A percentile compares a stretch with the other conserved stretches of the same genome.
phyloP scores from a whole-genome alignment of 495 filamentous ascomycete species.

The Stereocaulon alpinum region DNA sequence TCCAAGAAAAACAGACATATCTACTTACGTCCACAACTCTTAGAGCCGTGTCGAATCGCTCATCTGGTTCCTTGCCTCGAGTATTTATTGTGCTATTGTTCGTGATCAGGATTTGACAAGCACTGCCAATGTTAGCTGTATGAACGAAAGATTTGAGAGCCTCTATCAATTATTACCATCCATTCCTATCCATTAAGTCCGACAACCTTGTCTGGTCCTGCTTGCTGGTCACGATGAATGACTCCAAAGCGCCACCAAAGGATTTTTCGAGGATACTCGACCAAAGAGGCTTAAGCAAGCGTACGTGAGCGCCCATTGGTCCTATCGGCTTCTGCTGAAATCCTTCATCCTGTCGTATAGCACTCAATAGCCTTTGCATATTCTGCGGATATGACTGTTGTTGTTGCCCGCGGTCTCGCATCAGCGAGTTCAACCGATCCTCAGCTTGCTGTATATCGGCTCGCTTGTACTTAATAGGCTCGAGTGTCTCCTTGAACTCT shows the following conservation, averaged over 20 bases:
- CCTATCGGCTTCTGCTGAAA: conserved; percentile 70
- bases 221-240: conserved; percentile 72
- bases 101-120: conserved; percentile 57
- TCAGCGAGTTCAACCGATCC: conserved; percentile 36
- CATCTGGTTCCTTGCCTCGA: conserved; percentile 59
- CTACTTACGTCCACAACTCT: conserved; percentile 53
- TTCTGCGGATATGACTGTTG: conserved; percentile 46
- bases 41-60: conserved; percentile 61
- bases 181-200: conserved; percentile 48
- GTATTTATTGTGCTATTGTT: conserved; percentile 49
- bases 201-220: conserved; percentile 54
- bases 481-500: conserved; percentile 22
- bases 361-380: conserved; percentile 52
- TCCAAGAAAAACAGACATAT: neutral
- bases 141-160: neutral
- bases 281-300: conserved; percentile 71
- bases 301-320: conserved; percentile 68
- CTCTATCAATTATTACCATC: conserved; percentile 33
- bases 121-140: conserved; percentile 28
- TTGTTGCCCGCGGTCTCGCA: conserved; percentile 42
- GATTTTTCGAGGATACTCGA: conserved; percentile 67
- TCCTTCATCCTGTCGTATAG: conserved; percentile 53
- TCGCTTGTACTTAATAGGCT: conserved; percentile 27
- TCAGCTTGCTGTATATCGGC: conserved; percentile 37
- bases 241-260: conserved; percentile 52